Evolutionary conservation across 352 stramenopile species (phyloP).

Genomic region (Saprolegnia diclina): DNA sequence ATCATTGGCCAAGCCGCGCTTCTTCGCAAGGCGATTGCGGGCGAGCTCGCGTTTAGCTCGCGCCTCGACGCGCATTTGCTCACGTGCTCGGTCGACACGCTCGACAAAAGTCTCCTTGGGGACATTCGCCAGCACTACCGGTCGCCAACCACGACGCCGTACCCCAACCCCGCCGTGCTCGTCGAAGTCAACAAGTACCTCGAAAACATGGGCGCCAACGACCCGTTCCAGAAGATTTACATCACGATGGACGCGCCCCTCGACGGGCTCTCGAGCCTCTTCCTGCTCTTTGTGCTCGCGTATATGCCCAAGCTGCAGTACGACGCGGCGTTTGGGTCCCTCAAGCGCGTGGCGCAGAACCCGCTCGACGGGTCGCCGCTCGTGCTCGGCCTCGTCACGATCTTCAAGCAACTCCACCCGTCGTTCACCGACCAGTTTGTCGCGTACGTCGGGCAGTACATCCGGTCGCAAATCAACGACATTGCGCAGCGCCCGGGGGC

Average conservation of each 20-base stretch:
- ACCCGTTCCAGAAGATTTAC: slow-evolving; percentile 93
- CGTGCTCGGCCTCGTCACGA: slow-evolving; percentile 85
- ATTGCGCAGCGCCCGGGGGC: slow-evolving; percentile 41
- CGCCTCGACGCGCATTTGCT: slow-evolving; percentile 89
- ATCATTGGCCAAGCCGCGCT: slow-evolving; percentile 93
- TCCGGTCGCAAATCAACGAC: slow-evolving; percentile 85
- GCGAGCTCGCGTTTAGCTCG: slow-evolving; percentile 86
- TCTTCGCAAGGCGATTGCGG: slow-evolving; percentile 88
- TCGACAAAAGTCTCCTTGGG: slow-evolving; percentile 87
- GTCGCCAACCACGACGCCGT: slow-evolving; percentile 72
- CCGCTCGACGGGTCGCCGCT: slow-evolving; percentile 90
- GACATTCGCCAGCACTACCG: slow-evolving; percentile 86
- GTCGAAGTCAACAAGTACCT: slow-evolving; percentile 89
- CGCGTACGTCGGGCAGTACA: slow-evolving; percentile 89
- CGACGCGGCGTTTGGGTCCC: slow-evolving; percentile 84
- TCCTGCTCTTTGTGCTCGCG: slow-evolving; percentile 90
- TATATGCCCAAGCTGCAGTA: slow-evolving; percentile 94
- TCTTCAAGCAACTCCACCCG: slow-evolving; percentile 94
- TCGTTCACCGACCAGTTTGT: slow-evolving; percentile 92
- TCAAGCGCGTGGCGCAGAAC: slow-evolving; percentile 86
- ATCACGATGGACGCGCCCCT: slow-evolving; percentile 88
- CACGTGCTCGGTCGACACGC: slow-evolving; percentile 77
- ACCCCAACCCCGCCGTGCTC: slow-evolving; percentile 80
- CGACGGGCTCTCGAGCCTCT: slow-evolving; percentile 84
- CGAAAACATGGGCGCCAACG: slow-evolving; percentile 86